Conservation (phyloP, 371 early-diverging fungal species). For the Lichtheimia ramosa region DNA sequence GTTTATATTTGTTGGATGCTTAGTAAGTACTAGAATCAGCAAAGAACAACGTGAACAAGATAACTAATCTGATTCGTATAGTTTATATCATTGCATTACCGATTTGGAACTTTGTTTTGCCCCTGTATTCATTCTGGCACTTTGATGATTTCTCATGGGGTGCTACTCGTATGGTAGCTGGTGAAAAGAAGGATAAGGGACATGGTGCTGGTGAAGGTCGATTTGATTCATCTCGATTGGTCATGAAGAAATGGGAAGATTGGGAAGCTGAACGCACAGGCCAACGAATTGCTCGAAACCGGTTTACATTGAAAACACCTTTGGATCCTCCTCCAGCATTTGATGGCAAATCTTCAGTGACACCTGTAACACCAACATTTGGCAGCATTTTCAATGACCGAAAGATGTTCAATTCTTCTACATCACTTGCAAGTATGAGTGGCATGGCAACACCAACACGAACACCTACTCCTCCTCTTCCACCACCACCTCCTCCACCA, state of each 20-base stretch:
- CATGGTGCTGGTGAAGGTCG: slow-evolving; percentile 65
- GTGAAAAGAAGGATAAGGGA: slow-evolving; percentile 64
- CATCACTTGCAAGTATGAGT: slow-evolving; percentile 11
- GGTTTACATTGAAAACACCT: slow-evolving; percentile 34
- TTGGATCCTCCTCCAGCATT: slow-evolving; percentile 26
- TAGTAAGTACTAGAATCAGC: slow-evolving; percentile 31
- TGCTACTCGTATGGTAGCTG: slow-evolving; percentile 77
- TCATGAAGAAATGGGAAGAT: slow-evolving; percentile 69
- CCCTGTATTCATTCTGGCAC: slow-evolving; percentile 95
- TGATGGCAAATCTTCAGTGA: slow-evolving; percentile 28
- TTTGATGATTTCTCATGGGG: slow-evolving; percentile 98
- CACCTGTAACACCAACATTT: slow-evolving; percentile 32
- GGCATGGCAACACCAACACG: slow-evolving; percentile 1
- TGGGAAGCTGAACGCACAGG: slow-evolving; percentile 72
- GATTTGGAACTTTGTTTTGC: slow-evolving; percentile 94
- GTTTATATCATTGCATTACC: slow-evolving; percentile 76
- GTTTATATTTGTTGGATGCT: slow-evolving; percentile 84
- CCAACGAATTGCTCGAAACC: slow-evolving; percentile 28
- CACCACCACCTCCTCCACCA: slow-evolving; percentile 1
- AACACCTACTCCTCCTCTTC: slow-evolving; percentile 3
- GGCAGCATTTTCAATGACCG: slow-evolving; percentile 50
- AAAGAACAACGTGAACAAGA: too few relatives aligned
- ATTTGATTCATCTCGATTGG: slow-evolving; percentile 62
- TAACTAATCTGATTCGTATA: slow-evolving; percentile 6
- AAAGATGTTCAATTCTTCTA: slow-evolving; percentile 46